Conservation (phyloP, 2,329 filamentous ascomycete genomes). For the Whalleya microplaca region DNA sequence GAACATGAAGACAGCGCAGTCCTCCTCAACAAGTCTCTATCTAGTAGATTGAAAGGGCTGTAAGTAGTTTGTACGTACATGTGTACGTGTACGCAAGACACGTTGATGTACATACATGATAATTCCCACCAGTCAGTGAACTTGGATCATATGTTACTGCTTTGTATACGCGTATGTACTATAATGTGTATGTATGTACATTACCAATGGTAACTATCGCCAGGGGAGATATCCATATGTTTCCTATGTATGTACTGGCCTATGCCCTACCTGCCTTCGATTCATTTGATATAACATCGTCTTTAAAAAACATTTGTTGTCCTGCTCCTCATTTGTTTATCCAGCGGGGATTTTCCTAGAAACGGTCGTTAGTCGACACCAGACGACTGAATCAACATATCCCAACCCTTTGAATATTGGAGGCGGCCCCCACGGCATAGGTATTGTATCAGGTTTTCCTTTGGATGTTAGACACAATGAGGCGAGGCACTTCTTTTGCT, state of each 20-base stretch:
- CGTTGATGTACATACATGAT: neutral
- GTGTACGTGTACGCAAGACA: neutral
- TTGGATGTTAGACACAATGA: neutral
- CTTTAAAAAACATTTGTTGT: neutral
- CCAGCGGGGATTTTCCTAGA: neutral
- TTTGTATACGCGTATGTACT: no score
- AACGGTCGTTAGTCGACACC: neutral
- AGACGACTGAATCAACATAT: neutral
- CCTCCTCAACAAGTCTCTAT: no score
- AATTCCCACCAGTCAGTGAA: neutral
- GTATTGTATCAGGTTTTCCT: neutral
- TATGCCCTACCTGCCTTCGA: no score
- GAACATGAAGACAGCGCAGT: no score
- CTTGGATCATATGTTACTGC: neutral
- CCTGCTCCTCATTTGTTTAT: neutral
- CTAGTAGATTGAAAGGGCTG: neutral
- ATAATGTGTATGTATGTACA: neutral
- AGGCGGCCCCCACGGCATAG: neutral
- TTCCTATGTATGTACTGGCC: no score
- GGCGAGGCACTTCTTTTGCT: neutral
- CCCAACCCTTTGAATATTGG: neutral
- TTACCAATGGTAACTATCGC: neutral
- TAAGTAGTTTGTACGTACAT: no score
- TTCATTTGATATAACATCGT: no score
- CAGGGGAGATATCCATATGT: no score